Evolutionary conservation across 2,329 filamentous ascomycete species (phyloP).

Genomic region (Reticulascus tulasneorum): DNA sequence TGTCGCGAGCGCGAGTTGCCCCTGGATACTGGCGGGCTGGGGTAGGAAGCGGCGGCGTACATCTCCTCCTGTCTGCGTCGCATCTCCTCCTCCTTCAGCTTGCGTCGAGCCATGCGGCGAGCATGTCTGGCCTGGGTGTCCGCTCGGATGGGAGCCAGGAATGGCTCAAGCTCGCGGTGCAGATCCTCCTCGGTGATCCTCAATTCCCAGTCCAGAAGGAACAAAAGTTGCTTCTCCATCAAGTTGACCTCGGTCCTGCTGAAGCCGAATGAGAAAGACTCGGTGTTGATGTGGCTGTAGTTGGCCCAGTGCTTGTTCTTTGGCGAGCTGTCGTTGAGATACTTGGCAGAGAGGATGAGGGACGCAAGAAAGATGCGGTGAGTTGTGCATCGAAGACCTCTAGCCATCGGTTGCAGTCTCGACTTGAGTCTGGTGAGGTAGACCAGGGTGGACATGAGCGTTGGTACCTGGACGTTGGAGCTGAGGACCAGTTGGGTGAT

Average conservation of each 20-base stretch:
- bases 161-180: constrained; percentile 79
- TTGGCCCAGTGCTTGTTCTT: constrained; percentile 99
- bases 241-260: constrained; percentile 94
- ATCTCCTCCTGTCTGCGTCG: constrained; percentile 32
- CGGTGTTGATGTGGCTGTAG: constrained; percentile 75
- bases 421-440: constrained; percentile 83
- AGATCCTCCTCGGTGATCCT: constrained; percentile 82
- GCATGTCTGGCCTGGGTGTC: constrained; percentile 49
- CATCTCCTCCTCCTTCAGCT: constrained; percentile 38
- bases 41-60: constrained; percentile 29
- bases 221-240: constrained; percentile 98
- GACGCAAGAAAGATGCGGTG: constrained; percentile 95
- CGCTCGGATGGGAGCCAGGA: constrained; percentile 78
- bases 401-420: constrained; percentile 86
- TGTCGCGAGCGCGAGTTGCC: constrained; percentile 36
- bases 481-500: constrained; percentile 86
- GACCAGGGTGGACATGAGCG: constrained; percentile 93
- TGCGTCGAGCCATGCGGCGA: constrained; percentile 46
- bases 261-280: constrained; percentile 73
- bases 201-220: constrained; percentile 91
- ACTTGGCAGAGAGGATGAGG: constrained; percentile 87
- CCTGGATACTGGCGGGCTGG: constrained; percentile 43
- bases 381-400: constrained; percentile 92
- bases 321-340: constrained; percentile 95
- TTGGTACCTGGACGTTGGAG: constrained; percentile 95